These are phyloP conservation scores for Ceratopteris richardii DNA, from an alignment of 75 land plant genomes.

Conservation along the genomic window DNA sequence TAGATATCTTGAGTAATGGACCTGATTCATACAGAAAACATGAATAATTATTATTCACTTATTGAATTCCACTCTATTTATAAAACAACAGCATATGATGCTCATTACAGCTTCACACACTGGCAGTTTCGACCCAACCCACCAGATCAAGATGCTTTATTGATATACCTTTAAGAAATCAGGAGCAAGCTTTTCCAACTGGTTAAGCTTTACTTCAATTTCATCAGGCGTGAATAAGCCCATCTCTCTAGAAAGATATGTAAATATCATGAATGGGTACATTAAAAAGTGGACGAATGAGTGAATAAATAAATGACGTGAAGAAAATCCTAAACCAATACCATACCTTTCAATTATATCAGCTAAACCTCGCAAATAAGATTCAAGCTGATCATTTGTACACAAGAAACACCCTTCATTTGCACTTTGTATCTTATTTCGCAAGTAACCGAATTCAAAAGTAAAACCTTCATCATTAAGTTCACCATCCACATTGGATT, in stretches of 20 bases:
- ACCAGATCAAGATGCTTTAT: neutral
- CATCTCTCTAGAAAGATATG: slow-evolving; percentile 33
- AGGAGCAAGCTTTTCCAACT: slow-evolving; percentile 63
- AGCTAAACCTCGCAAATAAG: slow-evolving; percentile 61
- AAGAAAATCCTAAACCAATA: slow-evolving; percentile 2
- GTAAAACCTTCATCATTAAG: slow-evolving; percentile 13
- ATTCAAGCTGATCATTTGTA: slow-evolving; percentile 74
- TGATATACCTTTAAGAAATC: slow-evolving; percentile 45
- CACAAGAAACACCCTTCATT: slow-evolving; percentile 38
- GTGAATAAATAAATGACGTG: neutral
- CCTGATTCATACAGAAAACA: slow-evolving; percentile 22
- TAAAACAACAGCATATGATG: no score
- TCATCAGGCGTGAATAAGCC: slow-evolving; percentile 35
- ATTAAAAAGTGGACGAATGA: neutral
- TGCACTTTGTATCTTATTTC: slow-evolving; percentile 9
- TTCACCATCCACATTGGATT: neutral
- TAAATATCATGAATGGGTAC: neutral
- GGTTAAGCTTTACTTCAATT: slow-evolving; percentile 42
- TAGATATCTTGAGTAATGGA: slow-evolving; percentile 71
- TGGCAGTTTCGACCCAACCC: no score
- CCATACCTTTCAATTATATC: slow-evolving; percentile 57
- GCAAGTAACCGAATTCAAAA: slow-evolving; percentile 10
- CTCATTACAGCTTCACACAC: no score
- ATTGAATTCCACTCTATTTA: neutral
- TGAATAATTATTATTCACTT: neutral